Percentiles rank a stretch among this genome's conserved stretches.
phyloP scores from a whole-genome alignment of 768 basidiomycete species.

The Psilocybe cubensis region DNA sequence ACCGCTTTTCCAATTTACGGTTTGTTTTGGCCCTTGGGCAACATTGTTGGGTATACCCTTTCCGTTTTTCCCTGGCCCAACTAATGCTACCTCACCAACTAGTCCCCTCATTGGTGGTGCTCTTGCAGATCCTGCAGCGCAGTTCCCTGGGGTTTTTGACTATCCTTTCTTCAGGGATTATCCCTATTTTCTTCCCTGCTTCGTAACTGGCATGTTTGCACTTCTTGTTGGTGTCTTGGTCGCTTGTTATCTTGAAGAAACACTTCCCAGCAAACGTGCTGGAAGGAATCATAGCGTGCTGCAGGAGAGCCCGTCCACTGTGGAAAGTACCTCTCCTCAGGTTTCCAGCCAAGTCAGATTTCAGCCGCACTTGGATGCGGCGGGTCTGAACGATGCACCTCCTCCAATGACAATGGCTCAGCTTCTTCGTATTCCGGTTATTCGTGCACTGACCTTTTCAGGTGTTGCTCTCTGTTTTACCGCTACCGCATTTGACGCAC shows the following conservation, averaged over 20 bases:
- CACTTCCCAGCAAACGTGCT: slow-evolving; percentile 10
- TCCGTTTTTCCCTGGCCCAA: neutral
- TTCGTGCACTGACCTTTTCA: slow-evolving; percentile 51
- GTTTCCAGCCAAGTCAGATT: neutral
- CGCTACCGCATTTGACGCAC: slow-evolving; percentile 57
- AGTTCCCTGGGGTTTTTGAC: slow-evolving; percentile 46
- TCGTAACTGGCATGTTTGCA: slow-evolving; percentile 44
- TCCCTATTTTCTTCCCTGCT: slow-evolving; percentile 65
- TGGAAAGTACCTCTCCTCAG: neutral
- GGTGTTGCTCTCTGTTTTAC: slow-evolving; percentile 54
- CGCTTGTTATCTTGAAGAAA: slow-evolving; percentile 56
- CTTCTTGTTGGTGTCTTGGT: slow-evolving; percentile 41
- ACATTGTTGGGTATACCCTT: slow-evolving; percentile 54
- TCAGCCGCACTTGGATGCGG: slow-evolving; percentile 3
- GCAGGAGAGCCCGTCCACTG: neutral
- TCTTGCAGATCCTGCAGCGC: slow-evolving; percentile 54
- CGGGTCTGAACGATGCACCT: slow-evolving; percentile 6
- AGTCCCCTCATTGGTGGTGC: slow-evolving; percentile 64
- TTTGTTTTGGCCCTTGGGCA: slow-evolving; percentile 58
- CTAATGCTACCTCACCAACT: slow-evolving; percentile 4
- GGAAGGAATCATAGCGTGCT: too few relatives aligned
- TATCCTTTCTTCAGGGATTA: slow-evolving; percentile 46
- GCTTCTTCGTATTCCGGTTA: slow-evolving; percentile 51
- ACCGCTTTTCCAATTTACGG: slow-evolving; percentile 59
- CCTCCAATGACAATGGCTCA: slow-evolving; percentile 25